Conservation (phyloP, 495 filamentous ascomycete genomes). For the Hyaloscypha hepaticicola region DNA sequence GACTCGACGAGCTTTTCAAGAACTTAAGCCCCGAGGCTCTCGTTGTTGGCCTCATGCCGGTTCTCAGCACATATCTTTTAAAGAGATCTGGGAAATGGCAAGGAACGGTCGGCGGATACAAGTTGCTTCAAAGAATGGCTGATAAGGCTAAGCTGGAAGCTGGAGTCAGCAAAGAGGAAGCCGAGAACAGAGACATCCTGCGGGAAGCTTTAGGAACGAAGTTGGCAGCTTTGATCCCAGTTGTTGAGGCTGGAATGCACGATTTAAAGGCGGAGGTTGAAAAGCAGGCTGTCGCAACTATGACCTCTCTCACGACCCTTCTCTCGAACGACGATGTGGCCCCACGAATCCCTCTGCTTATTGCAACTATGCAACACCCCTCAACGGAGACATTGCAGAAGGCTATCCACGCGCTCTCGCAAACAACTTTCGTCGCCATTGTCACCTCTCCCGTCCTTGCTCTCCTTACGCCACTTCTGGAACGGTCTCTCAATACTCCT, state of each 20-base stretch:
- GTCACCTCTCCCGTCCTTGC: conserved; percentile 98
- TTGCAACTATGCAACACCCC: conserved; percentile 94
- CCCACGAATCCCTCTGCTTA: conserved; percentile 86
- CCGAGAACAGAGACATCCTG: conserved; percentile 80
- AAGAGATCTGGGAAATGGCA: conserved; percentile 93
- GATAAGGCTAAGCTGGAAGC: conserved; percentile 85
- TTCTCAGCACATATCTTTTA: conserved; percentile 68
- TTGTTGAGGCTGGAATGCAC: conserved; percentile 93
- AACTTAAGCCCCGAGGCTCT: conserved; percentile 77
- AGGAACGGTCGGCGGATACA: conserved; percentile 80
- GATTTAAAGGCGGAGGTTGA: conserved; percentile 89
- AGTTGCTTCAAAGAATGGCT: conserved; percentile 84
- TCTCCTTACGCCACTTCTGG: conserved; percentile 93
- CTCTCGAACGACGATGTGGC: conserved; percentile 96
- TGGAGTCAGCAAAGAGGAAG: conserved; percentile 73
- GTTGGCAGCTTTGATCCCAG: conserved; percentile 84
- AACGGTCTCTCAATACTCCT: conserved; percentile 87
- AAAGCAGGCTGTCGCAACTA: conserved; percentile 86
- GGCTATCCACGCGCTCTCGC: conserved; percentile 93
- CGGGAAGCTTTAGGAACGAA: conserved; percentile 90
- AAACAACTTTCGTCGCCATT: conserved; percentile 97
- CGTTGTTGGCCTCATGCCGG: conserved; percentile 74
- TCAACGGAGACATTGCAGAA: conserved; percentile 86
- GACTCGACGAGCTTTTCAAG: conserved; percentile 82
- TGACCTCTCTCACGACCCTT: conserved; percentile 85